Evolutionary conservation across 2,329 filamentous ascomycete genomes (phyloP), one percentile per base, ranked within the genome.

Genomic region (Neofusicoccum laricinum): DNA sequence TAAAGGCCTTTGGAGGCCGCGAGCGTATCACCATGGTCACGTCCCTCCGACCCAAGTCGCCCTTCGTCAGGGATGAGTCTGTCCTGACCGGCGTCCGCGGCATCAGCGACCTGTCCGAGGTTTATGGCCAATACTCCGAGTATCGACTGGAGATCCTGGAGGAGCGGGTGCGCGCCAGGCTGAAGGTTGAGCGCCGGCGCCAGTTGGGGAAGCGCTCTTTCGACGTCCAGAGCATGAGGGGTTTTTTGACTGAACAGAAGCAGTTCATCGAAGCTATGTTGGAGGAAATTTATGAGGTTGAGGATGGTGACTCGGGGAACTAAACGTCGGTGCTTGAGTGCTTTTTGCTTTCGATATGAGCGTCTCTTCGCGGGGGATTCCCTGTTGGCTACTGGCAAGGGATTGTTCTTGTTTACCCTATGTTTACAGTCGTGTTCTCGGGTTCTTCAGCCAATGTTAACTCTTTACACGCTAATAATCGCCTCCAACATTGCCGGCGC

Each of bases 11-110:
- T 8, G 78, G 79, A 36, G 77, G 75, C 14, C 73, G 75, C 10
- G 81, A 82, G 68, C 76, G 81, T 34, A 77, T 82, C 66, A 81
- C 79, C 1, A 79, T 81, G 71, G 79, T 82, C 11, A 82, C 80
- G 1, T 77, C 79, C 0, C 80, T 81, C 69, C 72, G 80, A 14
- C 77, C 80, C 15, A 74, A 73, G 34, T 73, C 77, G 36, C 77
- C 80, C 8, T 66, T 72, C 6, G 65, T 79, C 17, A 70, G 70
- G 4, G 80, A 82, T 55, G 79, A 81, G 32, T 77, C 75, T 4
- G 70, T 77, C 25, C 70, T 79, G 10, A 73, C 69, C 3, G 77
- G 73, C 7, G 72, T 77, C 25, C 71, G 76, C 17, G 70, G 71
- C 3, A 78, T 80, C 36, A 77, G 73, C 11, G 69, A 79, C 45